Evolutionary conservation across 1,284 basidiomycete species (phyloP), one percentile per base, ranked within the genome.

Genomic region (Cryptococcus floricola): DNA sequence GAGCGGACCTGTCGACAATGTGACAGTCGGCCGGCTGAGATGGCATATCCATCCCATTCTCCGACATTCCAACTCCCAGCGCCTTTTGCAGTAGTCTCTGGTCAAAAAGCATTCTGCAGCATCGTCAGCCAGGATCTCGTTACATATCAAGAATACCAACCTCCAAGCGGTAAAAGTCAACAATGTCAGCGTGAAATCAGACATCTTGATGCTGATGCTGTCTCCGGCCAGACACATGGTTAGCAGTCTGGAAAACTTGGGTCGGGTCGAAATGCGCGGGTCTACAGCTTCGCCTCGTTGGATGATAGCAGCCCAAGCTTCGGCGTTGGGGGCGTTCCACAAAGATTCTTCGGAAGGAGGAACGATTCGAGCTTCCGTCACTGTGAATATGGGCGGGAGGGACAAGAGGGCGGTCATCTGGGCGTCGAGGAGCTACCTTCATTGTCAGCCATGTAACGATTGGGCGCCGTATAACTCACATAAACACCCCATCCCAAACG

Each of bases 401-500:
- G 56, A 60, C 3, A 69, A 53, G 3, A 68, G 39, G 2, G 62
- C 59, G 14, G 61, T 54, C 50, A 68, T 62, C 34, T 68, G 64
- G 12, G 63, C 54, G 53, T 71, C 69, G 28, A 69, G 60, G 14
- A 67, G 53, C 69, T 71, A 48, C 13, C 18, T 16, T 14, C 38
- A 4, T 19, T 38, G 18, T 39, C 16, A 42, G 39, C 23, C 4
- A 39, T 10, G 18, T 14, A 16, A 18, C 39, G 14, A 19, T 6
- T 7, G 38, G 19, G 23, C 19, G 37, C 5, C 6, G 50, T 19
- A 39, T 25, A 14, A 65, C 66, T 64, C 47, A 71, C 69, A 50
- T 65, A 71, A 3, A 68, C 63, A 37, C 66, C 69, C 69, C 69
- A 71, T 5, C 69, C 69, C 3, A 71, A 46, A 16, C 69, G 52